A percentile compares a stretch with the other conserved stretches of the same genome.
Conservation (phyloP, 768 basidiomycete genomes). For the Phanerochaete carnosa region DNA sequence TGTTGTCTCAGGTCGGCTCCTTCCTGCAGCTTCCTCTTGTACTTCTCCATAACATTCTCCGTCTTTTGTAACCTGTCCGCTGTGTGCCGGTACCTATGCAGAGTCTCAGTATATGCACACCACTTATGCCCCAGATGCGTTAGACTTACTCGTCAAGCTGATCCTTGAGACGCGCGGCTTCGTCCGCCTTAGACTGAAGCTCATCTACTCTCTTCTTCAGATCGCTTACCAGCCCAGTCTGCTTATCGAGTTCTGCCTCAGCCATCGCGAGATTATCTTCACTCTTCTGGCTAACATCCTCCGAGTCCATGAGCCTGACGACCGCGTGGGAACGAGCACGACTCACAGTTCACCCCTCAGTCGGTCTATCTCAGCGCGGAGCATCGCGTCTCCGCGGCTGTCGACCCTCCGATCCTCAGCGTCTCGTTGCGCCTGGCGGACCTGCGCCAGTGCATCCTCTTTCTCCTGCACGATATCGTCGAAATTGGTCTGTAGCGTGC, state of each 20-base stretch:
- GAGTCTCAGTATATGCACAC: neutral
- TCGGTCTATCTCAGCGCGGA: constrained; percentile 80
- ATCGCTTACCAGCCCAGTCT: constrained; percentile 63
- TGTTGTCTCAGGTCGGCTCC: constrained; percentile 85
- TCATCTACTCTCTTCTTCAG: constrained; percentile 81
- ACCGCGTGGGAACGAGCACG: neutral
- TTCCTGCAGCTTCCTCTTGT: constrained; percentile 97
- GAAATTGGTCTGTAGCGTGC: constrained; percentile 65
- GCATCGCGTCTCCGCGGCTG: constrained; percentile 72
- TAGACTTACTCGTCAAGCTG: constrained; percentile 85
- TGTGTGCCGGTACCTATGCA: constrained; percentile 78
- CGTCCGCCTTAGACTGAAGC: constrained; percentile 71
- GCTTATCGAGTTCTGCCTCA: constrained; percentile 82
- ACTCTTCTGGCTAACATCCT: constrained; percentile 75
- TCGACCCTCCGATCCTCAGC: constrained; percentile 52
- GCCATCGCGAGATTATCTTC: constrained; percentile 86
- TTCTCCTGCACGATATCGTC: constrained; percentile 79
- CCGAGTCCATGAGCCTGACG: constrained; percentile 21
- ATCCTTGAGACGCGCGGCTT: constrained; percentile 81
- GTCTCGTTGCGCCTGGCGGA: constrained; percentile 59
- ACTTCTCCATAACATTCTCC: constrained; percentile 98
- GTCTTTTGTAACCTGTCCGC: constrained; percentile 90
- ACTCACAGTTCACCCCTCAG: constrained; percentile 83
- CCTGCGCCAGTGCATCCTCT: constrained; percentile 64
- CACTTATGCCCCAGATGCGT: no score